Evolutionary conservation across 768 basidiomycete species (phyloP).

Genomic region (Crucibulum laeve): DNA sequence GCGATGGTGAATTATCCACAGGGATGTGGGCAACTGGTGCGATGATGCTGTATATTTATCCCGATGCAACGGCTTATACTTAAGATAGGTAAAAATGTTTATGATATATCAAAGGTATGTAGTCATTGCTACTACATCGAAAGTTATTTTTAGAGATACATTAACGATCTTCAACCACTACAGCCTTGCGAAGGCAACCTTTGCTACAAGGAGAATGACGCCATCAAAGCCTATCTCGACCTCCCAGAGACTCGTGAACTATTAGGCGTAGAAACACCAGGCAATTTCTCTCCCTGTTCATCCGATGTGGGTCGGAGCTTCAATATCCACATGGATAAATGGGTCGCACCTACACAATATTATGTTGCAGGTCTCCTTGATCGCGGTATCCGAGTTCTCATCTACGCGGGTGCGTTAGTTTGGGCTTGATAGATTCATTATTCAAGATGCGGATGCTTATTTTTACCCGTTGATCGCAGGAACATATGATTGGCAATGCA

Average conservation of each 20-base stretch:
- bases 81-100: constrained; percentile 40
- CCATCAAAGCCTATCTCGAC: constrained; percentile 53
- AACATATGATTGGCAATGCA: constrained; percentile 77
- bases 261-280: constrained; percentile 51
- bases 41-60: constrained; percentile 8
- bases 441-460: background rate
- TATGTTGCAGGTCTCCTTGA: constrained; percentile 71
- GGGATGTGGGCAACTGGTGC: constrained; percentile 40
- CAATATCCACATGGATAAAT: constrained; percentile 56
- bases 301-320: constrained; percentile 45
- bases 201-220: constrained; percentile 29
- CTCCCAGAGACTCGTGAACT: constrained; percentile 42
- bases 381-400: constrained; percentile 67
- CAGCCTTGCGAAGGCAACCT: constrained; percentile 35
- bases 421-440: background rate
- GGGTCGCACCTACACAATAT: constrained; percentile 49
- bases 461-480: no score
- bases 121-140: background rate
- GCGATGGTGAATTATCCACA: constrained; percentile 48
- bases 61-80: background rate
- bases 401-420: constrained; percentile 50
- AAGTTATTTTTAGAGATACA: background rate
- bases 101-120: constrained; percentile 57
- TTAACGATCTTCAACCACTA: background rate
- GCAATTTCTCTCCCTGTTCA: constrained; percentile 59